phyloP scores from a whole-genome alignment of 805 yeast species.

The Lipomyces anomalus region DNA sequence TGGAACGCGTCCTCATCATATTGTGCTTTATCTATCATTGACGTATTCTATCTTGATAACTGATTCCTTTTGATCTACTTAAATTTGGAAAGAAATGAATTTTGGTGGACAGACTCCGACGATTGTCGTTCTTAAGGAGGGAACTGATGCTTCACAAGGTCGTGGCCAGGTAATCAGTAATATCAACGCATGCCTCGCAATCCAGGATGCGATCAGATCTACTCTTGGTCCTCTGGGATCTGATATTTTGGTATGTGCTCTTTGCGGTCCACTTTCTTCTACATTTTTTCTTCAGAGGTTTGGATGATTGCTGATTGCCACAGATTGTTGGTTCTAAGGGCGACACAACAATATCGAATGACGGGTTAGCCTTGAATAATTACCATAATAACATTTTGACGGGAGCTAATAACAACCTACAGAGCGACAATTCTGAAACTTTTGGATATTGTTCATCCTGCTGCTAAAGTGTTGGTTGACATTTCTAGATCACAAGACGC shows the following conservation, averaged over 20 bases:
- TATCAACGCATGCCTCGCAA: constrained; percentile 94
- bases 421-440: constrained; percentile 89
- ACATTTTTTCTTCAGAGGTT: neutral
- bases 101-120: constrained; percentile 94
- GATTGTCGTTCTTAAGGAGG: constrained; percentile 95
- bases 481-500: constrained; percentile 96
- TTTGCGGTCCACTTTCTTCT: too few species aligned
- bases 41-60: too few species aligned
- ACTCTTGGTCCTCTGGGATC: constrained; percentile 97
- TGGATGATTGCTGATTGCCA: neutral
- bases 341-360: constrained; percentile 91
- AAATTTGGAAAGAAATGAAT: too few species aligned
- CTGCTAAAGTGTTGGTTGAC: constrained; percentile 92
- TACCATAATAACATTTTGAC: neutral
- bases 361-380: constrained; percentile 40
- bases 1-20: too few species aligned
- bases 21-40: too few species aligned
- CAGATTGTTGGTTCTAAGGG: constrained; percentile 72
- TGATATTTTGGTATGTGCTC: constrained; percentile 55
- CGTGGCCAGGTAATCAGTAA: constrained; percentile 91
- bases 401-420: neutral
- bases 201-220: constrained; percentile 90
- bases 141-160: constrained; percentile 96
- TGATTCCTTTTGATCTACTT: too few species aligned
- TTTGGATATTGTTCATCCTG: constrained; percentile 95